Evolutionary conservation across 495 filamentous ascomycete species (phyloP).

Genomic region (Cetradonia linearis): DNA sequence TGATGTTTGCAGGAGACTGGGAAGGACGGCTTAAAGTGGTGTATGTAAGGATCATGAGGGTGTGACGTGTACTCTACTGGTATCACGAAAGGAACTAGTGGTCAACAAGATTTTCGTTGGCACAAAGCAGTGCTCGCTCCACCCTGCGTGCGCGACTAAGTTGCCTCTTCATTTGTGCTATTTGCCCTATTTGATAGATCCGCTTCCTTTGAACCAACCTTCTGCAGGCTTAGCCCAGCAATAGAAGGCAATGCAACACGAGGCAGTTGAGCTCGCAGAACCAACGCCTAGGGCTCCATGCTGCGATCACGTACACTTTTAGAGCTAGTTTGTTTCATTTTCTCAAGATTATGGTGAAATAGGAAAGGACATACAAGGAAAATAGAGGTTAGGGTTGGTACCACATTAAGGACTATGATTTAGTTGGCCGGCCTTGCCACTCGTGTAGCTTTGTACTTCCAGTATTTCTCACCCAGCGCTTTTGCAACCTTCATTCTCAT

Average conservation of each 20-base stretch:
- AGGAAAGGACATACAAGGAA: background rate
- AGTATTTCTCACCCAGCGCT: background rate
- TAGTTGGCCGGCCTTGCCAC: background rate
- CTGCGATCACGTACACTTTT: background rate
- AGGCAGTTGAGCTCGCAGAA: background rate
- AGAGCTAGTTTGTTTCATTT: background rate
- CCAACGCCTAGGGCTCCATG: background rate
- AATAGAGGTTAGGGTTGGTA: background rate
- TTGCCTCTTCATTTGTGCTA: background rate
- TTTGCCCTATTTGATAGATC: background rate
- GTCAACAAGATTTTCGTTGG: too few species aligned
- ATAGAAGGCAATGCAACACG: background rate
- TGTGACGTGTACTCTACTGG: background rate
- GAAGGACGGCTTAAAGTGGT: background rate
- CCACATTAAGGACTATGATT: background rate
- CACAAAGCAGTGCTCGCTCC: background rate
- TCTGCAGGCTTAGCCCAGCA: background rate
- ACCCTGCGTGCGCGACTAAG: background rate
- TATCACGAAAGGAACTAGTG: background rate
- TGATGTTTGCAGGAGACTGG: too few species aligned
- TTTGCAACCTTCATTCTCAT: background rate
- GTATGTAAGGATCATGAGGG: background rate
- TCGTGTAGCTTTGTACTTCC: background rate
- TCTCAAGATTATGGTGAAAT: background rate
- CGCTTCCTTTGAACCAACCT: background rate